These are phyloP conservation scores for Geoglossum glabrum DNA, from an alignment of 495 filamentous ascomycete genomes.

Conservation along the genomic window DNA sequence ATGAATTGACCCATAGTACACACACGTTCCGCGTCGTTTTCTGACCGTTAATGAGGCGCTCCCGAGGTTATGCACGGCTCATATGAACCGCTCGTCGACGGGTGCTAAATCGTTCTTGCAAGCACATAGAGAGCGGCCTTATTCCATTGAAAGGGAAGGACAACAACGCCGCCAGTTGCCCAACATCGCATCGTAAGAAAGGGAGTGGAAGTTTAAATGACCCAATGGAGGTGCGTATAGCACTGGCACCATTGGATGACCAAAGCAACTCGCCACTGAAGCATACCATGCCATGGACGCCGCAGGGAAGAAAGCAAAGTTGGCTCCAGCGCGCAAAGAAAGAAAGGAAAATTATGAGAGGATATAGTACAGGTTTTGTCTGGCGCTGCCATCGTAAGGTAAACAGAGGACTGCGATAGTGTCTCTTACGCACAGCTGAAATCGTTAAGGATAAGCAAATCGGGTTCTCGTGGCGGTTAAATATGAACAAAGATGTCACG, in stretches of 20 bases:
- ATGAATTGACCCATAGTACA: not conserved
- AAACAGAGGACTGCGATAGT: not conserved
- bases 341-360: not conserved
- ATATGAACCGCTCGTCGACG: not conserved
- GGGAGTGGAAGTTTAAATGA: not conserved
- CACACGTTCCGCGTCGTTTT: not conserved
- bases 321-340: not conserved
- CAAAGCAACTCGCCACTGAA: not conserved
- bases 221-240: not conserved
- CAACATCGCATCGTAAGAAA: not conserved
- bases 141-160: not conserved
- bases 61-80: not conserved
- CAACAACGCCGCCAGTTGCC: not conserved
- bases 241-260: not conserved
- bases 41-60: not conserved
- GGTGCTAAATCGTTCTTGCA: not conserved
- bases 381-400: conserved; percentile 2
- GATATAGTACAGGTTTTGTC: not conserved
- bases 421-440: not conserved
- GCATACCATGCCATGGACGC: not conserved
- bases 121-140: not conserved
- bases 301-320: not conserved
- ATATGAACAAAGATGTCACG: not conserved
- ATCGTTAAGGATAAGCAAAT: conserved; percentile 1
- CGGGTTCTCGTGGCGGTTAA: not conserved